phyloP scores from a whole-genome alignment of 1,139 yeast genomes.

The Pichia terricola region DNA sequence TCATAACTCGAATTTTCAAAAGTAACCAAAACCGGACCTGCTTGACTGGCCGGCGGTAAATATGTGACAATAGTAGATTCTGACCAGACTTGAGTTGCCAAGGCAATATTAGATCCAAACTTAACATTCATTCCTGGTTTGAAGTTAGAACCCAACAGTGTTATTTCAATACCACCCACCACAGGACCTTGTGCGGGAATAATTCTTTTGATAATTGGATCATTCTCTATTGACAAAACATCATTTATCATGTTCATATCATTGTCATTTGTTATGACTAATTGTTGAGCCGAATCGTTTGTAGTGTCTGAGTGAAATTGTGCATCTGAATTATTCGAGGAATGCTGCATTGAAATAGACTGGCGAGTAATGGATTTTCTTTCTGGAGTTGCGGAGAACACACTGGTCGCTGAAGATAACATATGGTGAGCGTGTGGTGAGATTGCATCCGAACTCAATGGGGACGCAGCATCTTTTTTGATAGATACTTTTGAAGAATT shows the following conservation, averaged over 20 bases:
- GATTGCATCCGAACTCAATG: constrained; percentile 24
- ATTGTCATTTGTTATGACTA: no score
- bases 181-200: constrained; percentile 94
- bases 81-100: constrained; percentile 94
- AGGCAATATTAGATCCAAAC: constrained; percentile 76
- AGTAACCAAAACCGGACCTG: constrained; percentile 88
- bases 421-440: constrained; percentile 22
- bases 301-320: no score
- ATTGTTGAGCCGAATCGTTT: no score
- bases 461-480: constrained; percentile 24
- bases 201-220: constrained; percentile 68
- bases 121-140: constrained; percentile 72
- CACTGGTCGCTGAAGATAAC: constrained; percentile 24
- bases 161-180: constrained; percentile 92
- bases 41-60: constrained; percentile 77
- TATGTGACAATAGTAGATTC: constrained; percentile 89
- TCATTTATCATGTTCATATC: constrained; percentile 1
- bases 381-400: constrained; percentile 24
- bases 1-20: constrained; percentile 34
- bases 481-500: constrained; percentile 1
- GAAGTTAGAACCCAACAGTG: constrained; percentile 79
- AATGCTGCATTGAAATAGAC: no score
- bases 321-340: no score
- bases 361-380: constrained; percentile 4
- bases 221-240: background rate